A percentile compares a stretch with the other conserved stretches of the same genome.
Evolutionary conservation across 2,329 filamentous ascomycete genomes (phyloP).

Genomic region (Phialocephala sp.): DNA sequence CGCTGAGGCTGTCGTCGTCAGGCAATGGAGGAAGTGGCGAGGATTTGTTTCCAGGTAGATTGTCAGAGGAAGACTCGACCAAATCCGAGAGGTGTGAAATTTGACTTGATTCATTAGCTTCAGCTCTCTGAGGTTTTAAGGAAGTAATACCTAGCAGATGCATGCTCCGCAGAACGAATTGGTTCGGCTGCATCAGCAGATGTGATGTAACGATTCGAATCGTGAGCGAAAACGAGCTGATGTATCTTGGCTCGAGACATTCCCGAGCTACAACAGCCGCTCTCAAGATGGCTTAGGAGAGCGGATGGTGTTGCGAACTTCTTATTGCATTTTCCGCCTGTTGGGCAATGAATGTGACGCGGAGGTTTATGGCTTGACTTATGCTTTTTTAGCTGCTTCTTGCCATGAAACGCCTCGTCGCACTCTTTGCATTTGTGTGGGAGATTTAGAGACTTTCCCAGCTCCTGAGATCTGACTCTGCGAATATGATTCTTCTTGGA

Average conservation of each 20-base stretch:
- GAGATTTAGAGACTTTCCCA: slow-evolving; percentile 4
- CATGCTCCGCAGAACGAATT: background rate
- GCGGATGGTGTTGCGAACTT: slow-evolving; percentile 26
- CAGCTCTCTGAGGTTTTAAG: slow-evolving; percentile 5
- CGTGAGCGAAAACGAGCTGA: slow-evolving; percentile 14
- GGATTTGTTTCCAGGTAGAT: slow-evolving; percentile 13
- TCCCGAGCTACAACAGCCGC: slow-evolving; percentile 24
- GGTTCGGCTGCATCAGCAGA: slow-evolving; percentile 15
- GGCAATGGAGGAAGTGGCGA: slow-evolving; percentile 1
- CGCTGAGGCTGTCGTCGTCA: slow-evolving; percentile 21
- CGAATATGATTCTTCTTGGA: background rate
- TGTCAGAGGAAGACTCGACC: slow-evolving; percentile 5
- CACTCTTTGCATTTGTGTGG: slow-evolving; percentile 23
- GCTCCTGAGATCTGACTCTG: slow-evolving; percentile 17
- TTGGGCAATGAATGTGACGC: slow-evolving; percentile 22
- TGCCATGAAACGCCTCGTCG: slow-evolving; percentile 25
- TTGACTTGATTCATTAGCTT: slow-evolving; percentile 6
- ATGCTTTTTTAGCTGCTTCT: slow-evolving; percentile 19
- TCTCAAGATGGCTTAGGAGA: slow-evolving; percentile 28
- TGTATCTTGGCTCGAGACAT: slow-evolving; percentile 25
- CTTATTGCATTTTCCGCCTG: slow-evolving; percentile 18
- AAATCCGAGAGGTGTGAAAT: slow-evolving; percentile 1
- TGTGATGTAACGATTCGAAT: slow-evolving; percentile 22
- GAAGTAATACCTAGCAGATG: slow-evolving; percentile 4
- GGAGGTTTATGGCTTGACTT: slow-evolving; percentile 20